A percentile compares a stretch with the other conserved stretches of the same genome.
Evolutionary conservation across 208 protist species (phyloP).

Genomic region (Leishmania mexicana): DNA sequence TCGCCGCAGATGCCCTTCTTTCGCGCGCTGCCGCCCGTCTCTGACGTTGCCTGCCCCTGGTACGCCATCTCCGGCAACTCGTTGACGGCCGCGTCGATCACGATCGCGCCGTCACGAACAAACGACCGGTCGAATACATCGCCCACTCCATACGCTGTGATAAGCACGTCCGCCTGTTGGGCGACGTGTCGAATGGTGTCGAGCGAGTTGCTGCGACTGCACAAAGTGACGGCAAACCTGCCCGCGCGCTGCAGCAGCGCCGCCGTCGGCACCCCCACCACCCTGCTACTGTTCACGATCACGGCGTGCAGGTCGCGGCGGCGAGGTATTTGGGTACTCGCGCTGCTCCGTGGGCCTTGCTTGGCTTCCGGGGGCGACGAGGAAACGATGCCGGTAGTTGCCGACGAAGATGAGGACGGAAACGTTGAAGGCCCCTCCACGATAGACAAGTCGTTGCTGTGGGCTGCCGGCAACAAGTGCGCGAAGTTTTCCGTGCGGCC

Average conservation of each 20-base stretch:
- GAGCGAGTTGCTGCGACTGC: conserved; percentile 86
- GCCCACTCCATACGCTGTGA: conserved; percentile 91
- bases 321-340: neutral
- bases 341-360: neutral
- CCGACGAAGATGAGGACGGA: neutral
- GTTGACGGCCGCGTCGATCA: conserved; percentile 98
- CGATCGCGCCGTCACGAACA: conserved; percentile 92
- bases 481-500: conserved; percentile 22
- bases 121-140: conserved; percentile 74
- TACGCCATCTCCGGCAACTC: conserved; percentile 7
- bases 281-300: conserved; percentile 94
- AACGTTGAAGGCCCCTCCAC: neutral
- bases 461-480: neutral
- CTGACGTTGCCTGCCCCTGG: neutral
- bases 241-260: conserved; percentile 83
- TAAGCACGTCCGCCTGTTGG: conserved; percentile 84
- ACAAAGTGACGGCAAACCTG: conserved; percentile 91
- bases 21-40: neutral
- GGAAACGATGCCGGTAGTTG: neutral
- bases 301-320: conserved; percentile 78
- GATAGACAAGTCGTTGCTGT: neutral
- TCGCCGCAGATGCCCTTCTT: conserved; percentile 61
- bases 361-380: neutral
- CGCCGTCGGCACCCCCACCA: conserved; percentile 93
- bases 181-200: conserved; percentile 52